Evolutionary conservation across 2,329 filamentous ascomycete genomes (phyloP), one percentile per base, ranked within the genome.

Genomic region (Colletotrichum sp.): DNA sequence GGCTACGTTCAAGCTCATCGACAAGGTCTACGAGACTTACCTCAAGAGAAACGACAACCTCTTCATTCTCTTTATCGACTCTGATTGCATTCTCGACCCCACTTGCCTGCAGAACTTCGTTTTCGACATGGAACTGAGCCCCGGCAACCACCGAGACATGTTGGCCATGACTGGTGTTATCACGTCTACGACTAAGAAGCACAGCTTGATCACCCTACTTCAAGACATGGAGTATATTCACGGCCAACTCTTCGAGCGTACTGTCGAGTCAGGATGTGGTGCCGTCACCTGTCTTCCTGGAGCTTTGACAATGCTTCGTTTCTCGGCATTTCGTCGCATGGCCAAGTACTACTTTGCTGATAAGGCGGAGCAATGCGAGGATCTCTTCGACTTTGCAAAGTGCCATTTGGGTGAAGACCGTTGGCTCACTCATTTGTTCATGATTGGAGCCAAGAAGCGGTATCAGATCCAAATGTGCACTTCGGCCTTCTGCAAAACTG

Each of bases 151-250:
- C 82, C 92, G 93, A 82, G 95, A 98, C 83, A 98, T 98, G 95
- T 89, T 99, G 82, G 96, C 96, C 69, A 98, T 98, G 95, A 99
- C 96, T 16, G 96, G 96, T 36, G 95, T 99, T 82, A 99, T 99
- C 82, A 99, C 96, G 3, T 96, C 96, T 1, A 98, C 96, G 0
- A 98, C 96, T 0, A 92, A 94, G 80, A 97, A 95, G 81, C 94
- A 98, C 83, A 95, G 94, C 79, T 88, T 99, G 72, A 95, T 99
- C 81, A 99, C 97, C 0, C 88, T 99, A 16, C 89, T 99, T 7
- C 96, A 99, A 85, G 96, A 99, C 80, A 98, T 99, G 94, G 97
- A 99, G 84, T 99, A 99, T 82, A 94, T 99, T 32, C 97, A 99
- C 84, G 97, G 96, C 8, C 97, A 99, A 84, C 90, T 99, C 6